phyloP scores from a whole-genome alignment of 192 early-diverging fungal species.

The Coemansia sp. region DNA sequence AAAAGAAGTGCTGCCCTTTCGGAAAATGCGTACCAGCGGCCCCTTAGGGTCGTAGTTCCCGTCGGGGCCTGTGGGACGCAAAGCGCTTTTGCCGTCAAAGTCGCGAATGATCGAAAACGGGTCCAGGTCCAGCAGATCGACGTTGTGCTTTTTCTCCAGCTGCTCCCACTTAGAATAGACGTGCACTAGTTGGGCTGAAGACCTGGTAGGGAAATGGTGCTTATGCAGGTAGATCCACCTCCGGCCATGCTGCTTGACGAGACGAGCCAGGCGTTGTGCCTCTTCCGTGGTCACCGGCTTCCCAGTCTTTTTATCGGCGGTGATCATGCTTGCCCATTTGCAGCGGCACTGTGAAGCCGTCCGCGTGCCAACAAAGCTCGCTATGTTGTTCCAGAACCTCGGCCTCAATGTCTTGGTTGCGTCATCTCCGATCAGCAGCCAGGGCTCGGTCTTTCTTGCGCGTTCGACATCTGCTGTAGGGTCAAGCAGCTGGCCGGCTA shows the following conservation, averaged over 20 bases:
- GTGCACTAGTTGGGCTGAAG: constrained; percentile 1
- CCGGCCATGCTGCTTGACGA: constrained; percentile 24
- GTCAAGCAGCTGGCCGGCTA: constrained; percentile 8
- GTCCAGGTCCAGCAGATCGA: constrained; percentile 27
- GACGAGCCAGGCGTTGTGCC: constrained; percentile 14
- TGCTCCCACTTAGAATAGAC: constrained; percentile 21
- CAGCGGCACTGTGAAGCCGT: constrained; percentile 33
- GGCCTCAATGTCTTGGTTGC: constrained; percentile 1
- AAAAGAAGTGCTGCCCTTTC: neutral
- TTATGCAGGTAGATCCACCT: constrained; percentile 22
- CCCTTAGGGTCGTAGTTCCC: constrained; percentile 38
- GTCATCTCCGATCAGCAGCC: constrained; percentile 24
- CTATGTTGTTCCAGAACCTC: constrained; percentile 35
- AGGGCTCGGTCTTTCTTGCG: constrained; percentile 29
- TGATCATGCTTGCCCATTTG: constrained; percentile 19
- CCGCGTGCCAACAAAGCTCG: constrained; percentile 37
- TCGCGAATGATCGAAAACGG: constrained; percentile 30
- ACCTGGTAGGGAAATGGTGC: constrained; percentile 19
- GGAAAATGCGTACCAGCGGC: neutral
- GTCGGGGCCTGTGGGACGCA: constrained; percentile 39
- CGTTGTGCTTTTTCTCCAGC: constrained; percentile 17
- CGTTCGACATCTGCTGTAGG: neutral
- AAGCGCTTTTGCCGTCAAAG: constrained; percentile 22
- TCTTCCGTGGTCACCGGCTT: constrained; percentile 12
- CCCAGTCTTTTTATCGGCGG: neutral